phyloP scores from a whole-genome alignment of 805 yeast species.

The Kuraishia floccosa region DNA sequence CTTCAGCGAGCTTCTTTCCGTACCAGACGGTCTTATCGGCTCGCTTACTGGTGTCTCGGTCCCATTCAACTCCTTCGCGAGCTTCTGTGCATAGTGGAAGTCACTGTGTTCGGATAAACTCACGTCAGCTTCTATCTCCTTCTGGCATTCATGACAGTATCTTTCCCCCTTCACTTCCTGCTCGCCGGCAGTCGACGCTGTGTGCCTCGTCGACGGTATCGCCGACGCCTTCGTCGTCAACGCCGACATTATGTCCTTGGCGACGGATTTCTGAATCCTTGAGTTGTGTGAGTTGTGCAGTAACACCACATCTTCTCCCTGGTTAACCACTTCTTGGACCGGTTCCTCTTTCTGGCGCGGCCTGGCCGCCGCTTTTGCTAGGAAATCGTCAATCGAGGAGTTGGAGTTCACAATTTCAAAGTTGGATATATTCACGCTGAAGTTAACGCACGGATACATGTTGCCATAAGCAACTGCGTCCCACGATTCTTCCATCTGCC shows the following conservation, averaged over 20 bases:
- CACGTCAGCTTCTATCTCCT: constrained; percentile 1
- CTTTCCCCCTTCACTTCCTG: constrained; percentile 1
- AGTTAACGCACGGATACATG: constrained; percentile 36
- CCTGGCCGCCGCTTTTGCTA: constrained; percentile 3
- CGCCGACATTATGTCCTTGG: constrained; percentile 1
- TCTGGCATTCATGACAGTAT: constrained; percentile 1
- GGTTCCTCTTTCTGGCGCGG: background rate
- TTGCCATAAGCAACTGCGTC: constrained; percentile 9
- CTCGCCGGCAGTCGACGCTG: constrained; percentile 1
- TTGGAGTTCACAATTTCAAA: constrained; percentile 29
- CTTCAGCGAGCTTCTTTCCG: background rate
- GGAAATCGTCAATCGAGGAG: constrained; percentile 15
- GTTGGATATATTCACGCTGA: constrained; percentile 41
- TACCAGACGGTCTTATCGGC: background rate
- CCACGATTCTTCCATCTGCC: constrained; percentile 14
- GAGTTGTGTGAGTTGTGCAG: constrained; percentile 3
- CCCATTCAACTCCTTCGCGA: constrained; percentile 10
- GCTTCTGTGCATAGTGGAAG: constrained; percentile 14
- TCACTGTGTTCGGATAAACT: constrained; percentile 13
- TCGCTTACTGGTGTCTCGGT: background rate
- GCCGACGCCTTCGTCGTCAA: no score
- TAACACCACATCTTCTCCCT: constrained; percentile 2
- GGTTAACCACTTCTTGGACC: background rate
- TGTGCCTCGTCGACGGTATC: background rate
- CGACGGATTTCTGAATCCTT: constrained; percentile 2